phyloP scores from a whole-genome alignment of 106 monocot species.

The Phalaenopsis aphrodite region DNA sequence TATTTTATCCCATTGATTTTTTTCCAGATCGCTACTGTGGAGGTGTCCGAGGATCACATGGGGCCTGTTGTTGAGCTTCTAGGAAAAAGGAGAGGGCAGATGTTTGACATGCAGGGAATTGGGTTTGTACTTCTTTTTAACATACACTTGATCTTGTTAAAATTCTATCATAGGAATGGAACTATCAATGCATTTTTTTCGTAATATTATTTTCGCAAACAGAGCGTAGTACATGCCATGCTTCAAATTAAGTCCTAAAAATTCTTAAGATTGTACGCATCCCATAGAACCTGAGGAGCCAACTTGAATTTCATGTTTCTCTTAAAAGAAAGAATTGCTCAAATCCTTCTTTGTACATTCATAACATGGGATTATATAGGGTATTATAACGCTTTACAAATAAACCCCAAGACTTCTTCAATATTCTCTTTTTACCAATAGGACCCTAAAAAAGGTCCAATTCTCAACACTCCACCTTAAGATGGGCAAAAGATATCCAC shows the following conservation, averaged over 20 bases:
- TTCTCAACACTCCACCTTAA: too few relatives aligned
- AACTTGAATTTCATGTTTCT: neutral
- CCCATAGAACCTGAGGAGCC: too few relatives aligned
- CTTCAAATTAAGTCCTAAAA: neutral
- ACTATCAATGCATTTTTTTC: neutral
- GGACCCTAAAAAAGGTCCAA: too few relatives aligned
- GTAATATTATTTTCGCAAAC: neutral
- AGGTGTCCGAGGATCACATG: constrained; percentile 80
- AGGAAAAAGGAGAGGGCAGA: constrained; percentile 87
- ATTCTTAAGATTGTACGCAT: too few relatives aligned
- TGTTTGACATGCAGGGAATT: constrained; percentile 90
- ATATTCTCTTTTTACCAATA: too few relatives aligned
- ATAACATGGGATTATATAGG: too few relatives aligned
- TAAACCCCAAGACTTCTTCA: too few relatives aligned
- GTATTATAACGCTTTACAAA: too few relatives aligned
- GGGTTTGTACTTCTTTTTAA: constrained; percentile 36
- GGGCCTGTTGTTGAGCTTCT: constrained; percentile 94
- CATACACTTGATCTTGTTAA: neutral
- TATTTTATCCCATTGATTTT: constrained; percentile 2
- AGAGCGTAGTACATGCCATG: neutral
- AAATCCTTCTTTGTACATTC: too few relatives aligned
- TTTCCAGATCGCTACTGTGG: constrained; percentile 88
- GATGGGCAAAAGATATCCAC: too few relatives aligned
- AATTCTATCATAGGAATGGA: neutral
- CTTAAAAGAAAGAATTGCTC: too few relatives aligned